Evolutionary conservation across 2,329 filamentous ascomycete genomes (phyloP), one percentile per base, ranked within the genome.

Genomic region (Ceratocystis destructans): DNA sequence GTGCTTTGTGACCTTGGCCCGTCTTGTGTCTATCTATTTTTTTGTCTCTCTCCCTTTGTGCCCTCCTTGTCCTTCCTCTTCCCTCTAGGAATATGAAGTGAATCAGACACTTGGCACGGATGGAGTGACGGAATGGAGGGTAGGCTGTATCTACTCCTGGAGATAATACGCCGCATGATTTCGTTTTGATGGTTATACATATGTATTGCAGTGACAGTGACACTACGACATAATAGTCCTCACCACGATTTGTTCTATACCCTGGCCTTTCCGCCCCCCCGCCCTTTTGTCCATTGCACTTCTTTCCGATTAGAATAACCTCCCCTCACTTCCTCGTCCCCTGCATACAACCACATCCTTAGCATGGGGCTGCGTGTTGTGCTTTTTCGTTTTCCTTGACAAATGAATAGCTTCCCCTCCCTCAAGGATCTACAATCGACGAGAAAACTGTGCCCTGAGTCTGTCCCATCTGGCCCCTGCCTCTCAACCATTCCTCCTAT

Each of bases 391-490:
- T 55, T 25, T 20, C 28, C 55, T 37, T 59, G 5, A 59, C 28
- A 59, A 31, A 59, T 59, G 28, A 59, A 33, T 59, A 59, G 10
- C 55, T 31, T 37, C 55, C 55, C 25, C 12, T 59, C 55, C 55
- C 55, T 59, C 25, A 59, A 37, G 28, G 55, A 59, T 59, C 55
- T 59, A 59, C 55, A 59, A 31, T 6, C 53, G 17, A 31, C 28
- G 31, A 59, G 55, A 31, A 59, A 33, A 59, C 31, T 59, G 55
- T 59, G 55, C 55, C 55, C 55, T 59, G 55, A 59, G 15, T 59
- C 25, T 59, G 31, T 59, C 55, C 55, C 28, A 59, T 59, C 55
- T 59, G 55, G 55, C 55, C 55, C 55, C 55, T 59, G 55, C 55
- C 55, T 59, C 55, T 53, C 55, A 59, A 17, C 55, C 55, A 59